Evolutionary conservation across 164 flowering plant genomes (phyloP), one percentile per base, ranked within the genome.

Genomic region (Magnolia sinica): DNA sequence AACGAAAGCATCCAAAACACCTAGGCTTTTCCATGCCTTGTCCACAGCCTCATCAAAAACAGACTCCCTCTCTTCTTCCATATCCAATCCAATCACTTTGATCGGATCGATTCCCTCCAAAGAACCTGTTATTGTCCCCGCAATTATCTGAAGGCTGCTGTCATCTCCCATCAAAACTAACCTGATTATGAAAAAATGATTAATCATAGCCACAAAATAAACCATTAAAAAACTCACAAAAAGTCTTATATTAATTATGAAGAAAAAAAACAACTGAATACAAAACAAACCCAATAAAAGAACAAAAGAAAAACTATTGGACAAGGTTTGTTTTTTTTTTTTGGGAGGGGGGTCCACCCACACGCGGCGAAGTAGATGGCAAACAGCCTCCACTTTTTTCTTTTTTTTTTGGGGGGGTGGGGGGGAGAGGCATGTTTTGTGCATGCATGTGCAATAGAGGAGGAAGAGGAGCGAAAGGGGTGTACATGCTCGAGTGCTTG

Each of bases 111-210:
- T 74, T 50, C 81, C 89, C 72, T 82, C 76, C 76, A 85, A 8
- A 16, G 84, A 82, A n/a, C 80, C 81, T 67, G 10, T 74, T 8
- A 92, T 86, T 83, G 81, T 82, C 50, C 84, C 81, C 6, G 80
- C 87, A n/a, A 86, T 74, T 11, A 22, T 71, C 73, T 78, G 78
- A 50, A 94, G 81, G 50, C 76, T 31, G 51, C 66, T 80, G 85
- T 88, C 94, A 45, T 91, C 77, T 37, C 98, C 99, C 94, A 94
- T 80, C 86, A 94, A 81, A 79, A 92, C 98, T 75, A 96, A 76
- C 87, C 99, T 96, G 67, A 64, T 29, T 22, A 69, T 14, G 8
- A 55, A 37, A 55, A 37, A 58, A 76, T 13, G 8, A 71, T 20
- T 29, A 68, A 68, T 20, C 19, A 20, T 20, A 68, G 50, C n/a